Base-by-base conservation (phyloP, 805 yeast species). In the Priceomyces medius region DNA sequence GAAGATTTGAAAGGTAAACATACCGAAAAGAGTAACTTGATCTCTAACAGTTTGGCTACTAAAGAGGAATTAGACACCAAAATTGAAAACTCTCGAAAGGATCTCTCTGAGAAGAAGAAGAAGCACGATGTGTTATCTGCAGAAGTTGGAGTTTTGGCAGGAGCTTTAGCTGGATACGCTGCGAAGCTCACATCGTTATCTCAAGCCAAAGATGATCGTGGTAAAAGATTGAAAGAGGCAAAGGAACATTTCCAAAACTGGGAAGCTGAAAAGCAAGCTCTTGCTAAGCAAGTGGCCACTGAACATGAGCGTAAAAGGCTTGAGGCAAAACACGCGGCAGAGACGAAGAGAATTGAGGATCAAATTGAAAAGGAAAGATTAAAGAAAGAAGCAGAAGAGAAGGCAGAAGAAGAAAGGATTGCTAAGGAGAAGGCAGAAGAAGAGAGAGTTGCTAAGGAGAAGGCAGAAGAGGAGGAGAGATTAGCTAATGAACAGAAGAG, bases 221-320 rank as follows among this genome's bases (percentile, higher is more conserved):
- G 52, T 2, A 38, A 45, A 1, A 65, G 75, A 48, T 65, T 73
- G 42, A 50, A 48, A 16, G 67, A 61, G 7, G 81, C 81, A 14
- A 60, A 68, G 47, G 54, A 68, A 33, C 59, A 74, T 35, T 61
- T 54, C 39, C 41, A 49, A 20, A 57, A 56, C 16, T 78, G 82
- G 82, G 66, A 69, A 45, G 51, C 51, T 4, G 80, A 77, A 46
- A 65, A 66, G 56, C 63, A 66, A 35, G 65, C 57, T n/a, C 55
- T 74, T n/a, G 71, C 73, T n/a, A 60, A 56, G 32, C 53, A 63
- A 33, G 57, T 63, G 20, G 65, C 65, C 3, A 57, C 54, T 39
- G 69, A 59, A 17, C 68, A 65, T 41, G 66, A 56, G 46, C 61
- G 59, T 40, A 51, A 67, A 41, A 60, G 69, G 44, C 56, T 66